phyloP scores from a whole-genome alignment of 108 stramenopile species.

The Nitzschia sp. region DNA sequence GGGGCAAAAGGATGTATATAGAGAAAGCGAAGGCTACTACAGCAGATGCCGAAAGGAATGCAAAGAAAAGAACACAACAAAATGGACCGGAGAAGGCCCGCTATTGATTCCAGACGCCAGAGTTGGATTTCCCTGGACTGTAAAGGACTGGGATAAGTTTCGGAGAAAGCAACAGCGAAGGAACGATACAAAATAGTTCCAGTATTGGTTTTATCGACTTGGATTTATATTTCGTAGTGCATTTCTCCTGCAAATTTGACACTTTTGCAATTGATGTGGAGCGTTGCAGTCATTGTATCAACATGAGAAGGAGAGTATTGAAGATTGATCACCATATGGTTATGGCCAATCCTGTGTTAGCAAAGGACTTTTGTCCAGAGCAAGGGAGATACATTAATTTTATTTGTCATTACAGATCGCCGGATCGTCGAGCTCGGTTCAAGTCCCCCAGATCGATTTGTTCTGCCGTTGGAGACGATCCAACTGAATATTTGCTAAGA shows the following conservation, averaged over 20 bases:
- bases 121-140: slow-evolving; percentile 56
- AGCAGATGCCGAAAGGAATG: slow-evolving; percentile 11
- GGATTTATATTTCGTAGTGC: too few relatives aligned
- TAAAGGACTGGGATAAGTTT: slow-evolving; percentile 41
- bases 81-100: slow-evolving; percentile 32
- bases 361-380: too few relatives aligned
- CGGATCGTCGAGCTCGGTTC: slow-evolving; percentile 25
- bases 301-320: too few relatives aligned
- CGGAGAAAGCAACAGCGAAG: neutral
- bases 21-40: slow-evolving; percentile 49
- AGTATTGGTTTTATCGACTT: too few relatives aligned
- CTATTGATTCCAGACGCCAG: slow-evolving; percentile 39
- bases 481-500: slow-evolving; percentile 29
- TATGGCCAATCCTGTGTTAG: too few relatives aligned
- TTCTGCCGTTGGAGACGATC: slow-evolving; percentile 11
- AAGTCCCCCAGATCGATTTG: slow-evolving; percentile 37
- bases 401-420: slow-evolving; percentile 5
- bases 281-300: too few relatives aligned
- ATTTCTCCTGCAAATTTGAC: too few relatives aligned
- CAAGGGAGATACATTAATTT: too few relatives aligned
- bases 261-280: too few relatives aligned
- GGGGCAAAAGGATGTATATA: slow-evolving; percentile 45
- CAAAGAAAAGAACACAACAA: neutral
- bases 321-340: too few relatives aligned
- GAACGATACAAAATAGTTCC: too few relatives aligned